Base-by-base conservation (phyloP, 2,329 filamentous ascomycete species). In the Annulohypoxylon truncatum region DNA sequence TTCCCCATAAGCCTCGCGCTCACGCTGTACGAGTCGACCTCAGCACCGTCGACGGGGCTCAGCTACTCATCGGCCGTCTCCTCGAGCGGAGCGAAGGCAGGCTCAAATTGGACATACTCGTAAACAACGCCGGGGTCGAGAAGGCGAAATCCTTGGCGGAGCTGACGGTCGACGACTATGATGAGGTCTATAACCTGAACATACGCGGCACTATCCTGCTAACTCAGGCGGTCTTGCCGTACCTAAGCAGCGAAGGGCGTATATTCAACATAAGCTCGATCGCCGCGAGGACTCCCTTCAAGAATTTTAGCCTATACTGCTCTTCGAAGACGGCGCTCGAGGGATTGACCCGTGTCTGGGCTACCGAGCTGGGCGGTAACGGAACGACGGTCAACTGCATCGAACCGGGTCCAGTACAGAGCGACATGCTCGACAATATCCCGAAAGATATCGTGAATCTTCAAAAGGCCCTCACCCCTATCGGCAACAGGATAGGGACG, bases 321-420 rank as follows among this genome's bases (percentile, higher is more conserved):
- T 82, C 84, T 0, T 85, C 82, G 3, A 90, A 90, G 72, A 86
- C 85, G 0, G 88, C 87, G 4, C 74, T 90, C 13, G 87, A 90
- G 74, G 85, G 83, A 0, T 74, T 90, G 58, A 90, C 88, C 8
- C 79, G 87, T 5, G 83, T 80, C 46, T 86, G 86, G 82, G 88
- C 89, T 0, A 80, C 81, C 0, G 88, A 90, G 75, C 77, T 90
- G 7, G 87, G 87, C 0, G 73, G 66, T 2, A 76, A 82, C 61
- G 86, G 87, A 0, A 85, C 85, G 62, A 90, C 87, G 0, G 87
- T 89, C 24, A 91, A 90, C 68, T 80, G 82, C 0, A 83, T 90
- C 2, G 84, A 83, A 18, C 87, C 87, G 0, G 88, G 88, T 0
- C 87, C 88, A 0, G 84, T 88, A 4, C 77, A 84, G 75, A 88